Conservation (phyloP, 2,329 filamentous ascomycete species). For the Tolypocladium paradoxum region DNA sequence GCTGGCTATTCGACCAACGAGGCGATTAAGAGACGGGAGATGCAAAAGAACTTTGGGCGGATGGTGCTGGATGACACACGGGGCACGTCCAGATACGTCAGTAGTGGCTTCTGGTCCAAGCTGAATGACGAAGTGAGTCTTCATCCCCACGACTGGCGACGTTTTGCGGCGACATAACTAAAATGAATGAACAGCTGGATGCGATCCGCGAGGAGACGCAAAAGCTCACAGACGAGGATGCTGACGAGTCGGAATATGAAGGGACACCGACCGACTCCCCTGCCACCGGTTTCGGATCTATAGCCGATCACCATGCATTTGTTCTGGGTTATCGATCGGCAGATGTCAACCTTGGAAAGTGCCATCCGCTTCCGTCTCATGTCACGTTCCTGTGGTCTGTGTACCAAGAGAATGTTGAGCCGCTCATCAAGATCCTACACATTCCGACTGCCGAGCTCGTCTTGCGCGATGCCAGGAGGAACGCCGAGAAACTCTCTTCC, state of each 20-base stretch:
- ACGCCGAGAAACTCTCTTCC: conserved; percentile 45
- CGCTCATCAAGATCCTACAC: conserved; percentile 61
- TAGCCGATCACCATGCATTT: conserved; percentile 56
- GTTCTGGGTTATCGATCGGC: conserved; percentile 62
- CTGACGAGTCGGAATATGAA: conserved; percentile 49
- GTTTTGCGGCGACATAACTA: background rate
- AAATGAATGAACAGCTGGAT: conserved; percentile 17
- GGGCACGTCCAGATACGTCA: conserved; percentile 61
- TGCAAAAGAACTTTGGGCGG: conserved; percentile 47
- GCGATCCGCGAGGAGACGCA: conserved; percentile 38
- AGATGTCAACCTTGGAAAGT: conserved; percentile 52
- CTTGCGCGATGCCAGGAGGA: conserved; percentile 49
- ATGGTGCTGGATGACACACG: conserved; percentile 60
- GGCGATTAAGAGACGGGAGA: conserved; percentile 13
- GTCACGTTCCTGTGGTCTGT: conserved; percentile 59
- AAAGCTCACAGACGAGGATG: conserved; percentile 31
- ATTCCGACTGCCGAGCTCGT: conserved; percentile 53
- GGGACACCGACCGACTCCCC: conserved; percentile 37
- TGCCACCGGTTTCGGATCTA: conserved; percentile 17
- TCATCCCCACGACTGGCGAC: background rate
- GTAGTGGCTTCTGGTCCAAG: conserved; percentile 66
- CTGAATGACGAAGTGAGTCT: conserved; percentile 58
- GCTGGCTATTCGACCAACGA: conserved; percentile 23
- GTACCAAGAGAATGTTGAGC: conserved; percentile 65
- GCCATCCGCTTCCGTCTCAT: conserved; percentile 56